Percentiles rank a stretch among this genome's conserved stretches.
Conservation (phyloP, 2,329 filamentous ascomycete genomes). For the Phaeosphaeriaceae sp. region DNA sequence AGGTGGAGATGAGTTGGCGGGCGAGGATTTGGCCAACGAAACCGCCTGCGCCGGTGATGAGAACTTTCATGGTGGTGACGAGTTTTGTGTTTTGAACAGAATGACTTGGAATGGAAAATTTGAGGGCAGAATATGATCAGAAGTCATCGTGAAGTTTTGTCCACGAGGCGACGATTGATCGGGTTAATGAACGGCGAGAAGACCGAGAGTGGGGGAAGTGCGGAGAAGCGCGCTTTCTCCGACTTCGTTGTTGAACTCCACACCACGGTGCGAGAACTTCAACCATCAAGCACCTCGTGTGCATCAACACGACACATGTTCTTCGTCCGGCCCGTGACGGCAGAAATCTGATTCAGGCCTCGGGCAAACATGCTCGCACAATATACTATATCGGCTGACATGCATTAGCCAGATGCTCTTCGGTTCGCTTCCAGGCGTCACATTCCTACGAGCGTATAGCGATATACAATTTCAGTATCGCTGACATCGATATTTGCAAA, state of each 20-base stretch:
- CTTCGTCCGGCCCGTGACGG: neutral
- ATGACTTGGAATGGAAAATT: constrained; percentile 1
- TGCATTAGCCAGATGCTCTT: neutral
- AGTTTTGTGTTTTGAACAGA: no score
- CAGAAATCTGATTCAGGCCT: neutral
- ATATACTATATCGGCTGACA: neutral
- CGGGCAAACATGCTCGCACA: neutral
- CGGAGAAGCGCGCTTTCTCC: neutral
- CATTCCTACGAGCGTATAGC: neutral
- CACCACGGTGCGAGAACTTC: neutral
- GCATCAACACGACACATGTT: neutral
- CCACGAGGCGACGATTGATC: neutral
- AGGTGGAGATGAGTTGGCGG: constrained; percentile 60
- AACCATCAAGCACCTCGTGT: neutral
- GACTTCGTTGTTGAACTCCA: neutral
- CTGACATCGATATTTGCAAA: neutral
- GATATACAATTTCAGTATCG: neutral
- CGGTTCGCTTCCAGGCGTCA: neutral
- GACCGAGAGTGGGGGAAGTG: constrained; percentile 9
- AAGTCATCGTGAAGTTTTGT: neutral
- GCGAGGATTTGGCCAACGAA: constrained; percentile 71
- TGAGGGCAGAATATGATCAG: neutral
- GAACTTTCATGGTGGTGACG: constrained; percentile 51
- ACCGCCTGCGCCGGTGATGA: constrained; percentile 71
- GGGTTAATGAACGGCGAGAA: constrained; percentile 14